Evolutionary conservation across 2,329 filamentous ascomycete genomes (phyloP).

Genomic region (Rhexocercosporidium sp.): DNA sequence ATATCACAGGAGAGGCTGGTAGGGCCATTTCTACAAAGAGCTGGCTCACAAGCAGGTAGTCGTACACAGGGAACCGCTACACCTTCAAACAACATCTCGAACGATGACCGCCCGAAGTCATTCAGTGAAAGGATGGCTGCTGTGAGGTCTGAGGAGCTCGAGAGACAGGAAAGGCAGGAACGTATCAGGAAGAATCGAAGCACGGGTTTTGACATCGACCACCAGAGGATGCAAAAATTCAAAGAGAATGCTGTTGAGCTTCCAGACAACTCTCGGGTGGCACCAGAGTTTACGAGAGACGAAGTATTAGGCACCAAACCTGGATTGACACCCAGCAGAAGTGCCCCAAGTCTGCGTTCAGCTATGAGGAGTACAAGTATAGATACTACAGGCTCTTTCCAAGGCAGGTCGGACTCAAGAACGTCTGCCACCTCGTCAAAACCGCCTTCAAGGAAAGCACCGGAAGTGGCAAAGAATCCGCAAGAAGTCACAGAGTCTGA

Average conservation of each 20-base stretch:
- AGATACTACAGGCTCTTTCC: conserved; percentile 14
- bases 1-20: conserved; percentile 39
- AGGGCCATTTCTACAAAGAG: conserved; percentile 52
- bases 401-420: conserved; percentile 31
- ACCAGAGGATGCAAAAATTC: conserved; percentile 63
- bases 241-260: conserved; percentile 62
- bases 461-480: conserved; percentile 28
- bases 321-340: conserved; percentile 50
- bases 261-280: conserved; percentile 52
- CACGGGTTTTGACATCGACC: conserved; percentile 61
- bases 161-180: conserved; percentile 55
- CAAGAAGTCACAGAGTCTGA: conserved; percentile 51
- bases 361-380: conserved; percentile 26
- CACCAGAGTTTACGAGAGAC: conserved; percentile 65
- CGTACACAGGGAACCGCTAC: conserved; percentile 22
- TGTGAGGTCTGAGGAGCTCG: conserved; percentile 62
- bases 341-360: conserved; percentile 34
- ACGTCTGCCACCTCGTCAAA: conserved; percentile 18
- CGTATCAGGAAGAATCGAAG: conserved; percentile 59
- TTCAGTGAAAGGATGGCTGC: conserved; percentile 89
- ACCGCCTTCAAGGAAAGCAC: conserved; percentile 14
- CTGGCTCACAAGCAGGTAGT: conserved; percentile 41
- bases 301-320: conserved; percentile 55
- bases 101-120: conserved; percentile 52
- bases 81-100: conserved; percentile 31